A percentile compares a stretch with the other conserved stretches of the same genome.
These are phyloP conservation scores for Lycium barbarum DNA, from an alignment of 257 asterid species.

Conservation along the genomic window DNA sequence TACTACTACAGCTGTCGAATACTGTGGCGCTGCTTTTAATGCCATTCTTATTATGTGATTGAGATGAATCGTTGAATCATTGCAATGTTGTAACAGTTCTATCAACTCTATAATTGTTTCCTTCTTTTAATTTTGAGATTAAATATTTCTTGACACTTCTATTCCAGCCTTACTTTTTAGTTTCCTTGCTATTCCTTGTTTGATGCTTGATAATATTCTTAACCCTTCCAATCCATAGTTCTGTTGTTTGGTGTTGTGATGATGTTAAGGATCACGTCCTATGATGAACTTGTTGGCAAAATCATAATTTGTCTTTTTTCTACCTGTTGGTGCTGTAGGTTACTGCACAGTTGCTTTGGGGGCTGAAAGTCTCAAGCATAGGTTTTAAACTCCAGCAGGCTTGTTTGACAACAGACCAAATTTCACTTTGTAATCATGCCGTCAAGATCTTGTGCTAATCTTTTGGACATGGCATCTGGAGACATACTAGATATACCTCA, in stretches of 20 bases:
- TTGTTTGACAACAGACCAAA: conserved; percentile 27
- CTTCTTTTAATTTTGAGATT: neutral
- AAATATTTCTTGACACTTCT: neutral
- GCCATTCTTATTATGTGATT: neutral
- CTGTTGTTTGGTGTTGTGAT: conserved; percentile 11
- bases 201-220: conserved; percentile 5
- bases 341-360: neutral
- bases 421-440: conserved; percentile 52
- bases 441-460: conserved; percentile 66
- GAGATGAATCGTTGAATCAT: neutral
- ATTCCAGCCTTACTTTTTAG: neutral
- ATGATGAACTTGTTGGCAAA: conserved; percentile 17
- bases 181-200: neutral
- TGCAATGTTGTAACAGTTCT: neutral
- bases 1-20: neutral
- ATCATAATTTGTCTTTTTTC: neutral
- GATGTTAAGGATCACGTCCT: conserved; percentile 1
- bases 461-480: conserved; percentile 73
- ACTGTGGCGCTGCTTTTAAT: neutral
- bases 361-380: neutral
- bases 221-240: neutral
- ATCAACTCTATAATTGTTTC: neutral
- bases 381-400: neutral
- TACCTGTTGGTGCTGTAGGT: conserved; percentile 27
- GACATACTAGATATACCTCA: conserved; percentile 61